Base-by-base conservation (phyloP, 148 eudicot species). In the Rhododendron simsii region DNA sequence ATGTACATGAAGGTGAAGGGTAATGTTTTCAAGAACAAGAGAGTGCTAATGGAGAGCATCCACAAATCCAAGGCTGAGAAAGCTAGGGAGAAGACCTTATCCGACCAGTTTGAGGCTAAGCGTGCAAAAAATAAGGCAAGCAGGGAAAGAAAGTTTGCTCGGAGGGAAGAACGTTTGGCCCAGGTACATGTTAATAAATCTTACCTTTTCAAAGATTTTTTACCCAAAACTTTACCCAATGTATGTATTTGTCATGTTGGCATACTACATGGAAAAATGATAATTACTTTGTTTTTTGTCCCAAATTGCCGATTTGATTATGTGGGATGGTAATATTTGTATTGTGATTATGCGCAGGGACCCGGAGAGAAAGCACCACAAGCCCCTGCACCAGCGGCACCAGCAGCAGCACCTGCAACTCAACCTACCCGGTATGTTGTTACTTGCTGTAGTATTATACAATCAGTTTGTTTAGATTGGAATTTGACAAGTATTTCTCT, bases 1-100 rank as follows among this genome's bases (percentile, higher is more conserved):
- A 95, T 95, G 98, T 95, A 95, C 95, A 92, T 93, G 96, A 95
- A 91, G 88, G 98, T 94, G 44, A 94, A 94, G 91, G 98, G 98
- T 91, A 94, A 94, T 83, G 98, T 94, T 67, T 95, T 93, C 86
- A 95, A 95, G 89, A 95, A 95, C 89, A 95, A 95, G 92, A 87
- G 98, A 41, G 98, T 95, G 18, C 85, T 95, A 39, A 95, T 95
- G 98, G 98, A 95, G 85, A 95, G 96, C 81, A 95, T 95, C 80
- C 98, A 95, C 92, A 95, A 95, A 87, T 89, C 96, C 5, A 95
- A 95, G 96, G 98, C 98, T 63, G 98, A 95, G 92, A 95, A 95
- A 93, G 98, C 98, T 15, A 91, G 98, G 78, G 98, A 95, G 90
- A 95, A 95, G 95, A 92, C 96, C 6, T 84, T 95, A 89, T 90